Base-by-base conservation (phyloP, 129 eudicot genomes). In the Kitagawia praeruptora region DNA sequence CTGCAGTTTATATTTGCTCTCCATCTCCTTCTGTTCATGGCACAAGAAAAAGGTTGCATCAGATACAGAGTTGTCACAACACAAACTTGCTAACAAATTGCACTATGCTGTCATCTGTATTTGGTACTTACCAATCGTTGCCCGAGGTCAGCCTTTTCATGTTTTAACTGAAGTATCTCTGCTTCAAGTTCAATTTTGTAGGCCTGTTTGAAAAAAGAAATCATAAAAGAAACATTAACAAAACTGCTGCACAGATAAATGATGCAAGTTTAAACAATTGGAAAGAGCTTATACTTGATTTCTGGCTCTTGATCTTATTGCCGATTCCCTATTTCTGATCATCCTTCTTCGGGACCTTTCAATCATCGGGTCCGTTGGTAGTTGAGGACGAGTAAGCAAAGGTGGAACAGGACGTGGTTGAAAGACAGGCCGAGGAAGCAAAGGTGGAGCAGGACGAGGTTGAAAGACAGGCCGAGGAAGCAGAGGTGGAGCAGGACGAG, bases 231-330 rank as follows among this genome's bases (percentile, higher is more conserved):
- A n/a, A 78, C 69, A 61, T n/a, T 67, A 28, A 67, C 16, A n/a
- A 46, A 56, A 61, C 15, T 67, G 42, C 73, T 13, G 41, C 23
- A 31, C 42, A 67, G 4, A 34, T 31, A 31, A 67, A 34, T 67
- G 23, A 14, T 31, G 41, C 21, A 13, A 67, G 41, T 31, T 28
- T 31, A 15, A 42, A 42, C 0, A 3, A 67, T 4, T 12, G 47
- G 34, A 39, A 70, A 67, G 18, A 64, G 25, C 37, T 46, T 8
- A 3, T 74, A 87, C 97, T 90, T 91, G 99, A 27, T 95, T 95
- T 81, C 97, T 86, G 9, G 97, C 99, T 78, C 99, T 82, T 16
- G 97, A 92, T 78, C 97, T 88, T 19, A 97, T 97, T 12, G 99
- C 99, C 0, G 99, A 92, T 79, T 95, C 97, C 21, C 99, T 84